phyloP scores from a whole-genome alignment of 768 basidiomycete genomes.

The Termitomyces bulborhizus region DNA sequence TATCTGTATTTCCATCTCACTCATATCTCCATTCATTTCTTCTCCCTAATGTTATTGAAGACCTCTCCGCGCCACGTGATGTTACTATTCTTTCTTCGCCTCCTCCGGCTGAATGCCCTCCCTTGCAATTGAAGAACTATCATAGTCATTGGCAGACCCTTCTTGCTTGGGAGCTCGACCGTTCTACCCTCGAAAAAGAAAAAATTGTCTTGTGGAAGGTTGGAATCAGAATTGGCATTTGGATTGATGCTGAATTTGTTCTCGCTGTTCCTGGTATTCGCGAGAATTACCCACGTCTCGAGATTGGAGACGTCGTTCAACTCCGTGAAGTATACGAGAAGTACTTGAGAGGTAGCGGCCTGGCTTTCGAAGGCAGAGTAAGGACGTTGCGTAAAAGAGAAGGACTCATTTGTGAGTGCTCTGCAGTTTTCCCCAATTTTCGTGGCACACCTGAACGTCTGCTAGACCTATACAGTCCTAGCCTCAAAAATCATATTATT shows the following conservation, averaged over 20 bases:
- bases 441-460: neutral
- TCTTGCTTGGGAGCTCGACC: slow-evolving; percentile 40
- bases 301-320: slow-evolving; percentile 39
- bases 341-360: slow-evolving; percentile 25
- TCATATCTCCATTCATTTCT: slow-evolving; percentile 37
- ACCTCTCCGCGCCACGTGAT: slow-evolving; percentile 16
- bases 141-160: slow-evolving; percentile 35
- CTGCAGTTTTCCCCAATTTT: neutral
- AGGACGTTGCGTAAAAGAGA: slow-evolving; percentile 37
- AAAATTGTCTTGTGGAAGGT: slow-evolving; percentile 39
- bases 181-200: slow-evolving; percentile 32
- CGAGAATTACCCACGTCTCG: slow-evolving; percentile 33
- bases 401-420: slow-evolving; percentile 39
- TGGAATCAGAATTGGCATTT: slow-evolving; percentile 26
- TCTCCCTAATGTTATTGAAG: slow-evolving; percentile 28
- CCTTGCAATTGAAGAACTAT: slow-evolving; percentile 27
- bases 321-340: slow-evolving; percentile 33
- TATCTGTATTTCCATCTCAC: slow-evolving; percentile 35
- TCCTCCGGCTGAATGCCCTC: slow-evolving; percentile 19
- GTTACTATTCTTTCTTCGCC: slow-evolving; percentile 23
- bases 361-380: slow-evolving; percentile 42
- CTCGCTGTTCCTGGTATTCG: slow-evolving; percentile 33
- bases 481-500: slow-evolving; percentile 34
- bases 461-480: slow-evolving; percentile 33
- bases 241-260: slow-evolving; percentile 32